phyloP scores from a whole-genome alignment of 1,284 basidiomycete species.

The Hymenochaete sp. region DNA sequence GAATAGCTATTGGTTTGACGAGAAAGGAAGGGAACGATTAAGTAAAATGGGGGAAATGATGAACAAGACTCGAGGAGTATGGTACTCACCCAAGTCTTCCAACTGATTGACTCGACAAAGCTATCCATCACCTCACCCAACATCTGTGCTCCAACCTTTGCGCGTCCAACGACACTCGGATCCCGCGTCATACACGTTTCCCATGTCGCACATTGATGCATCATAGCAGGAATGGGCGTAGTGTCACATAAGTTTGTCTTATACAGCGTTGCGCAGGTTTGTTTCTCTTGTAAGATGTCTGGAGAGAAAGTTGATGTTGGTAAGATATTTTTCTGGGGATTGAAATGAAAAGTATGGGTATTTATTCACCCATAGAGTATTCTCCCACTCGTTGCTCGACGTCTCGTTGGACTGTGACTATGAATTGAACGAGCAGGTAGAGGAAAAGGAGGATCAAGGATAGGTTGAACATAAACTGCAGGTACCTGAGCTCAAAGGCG shows the following conservation, averaged over 20 bases:
- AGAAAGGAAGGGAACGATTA: not conserved
- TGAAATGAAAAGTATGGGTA: not conserved
- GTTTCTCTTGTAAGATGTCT: slow-evolving; percentile 88
- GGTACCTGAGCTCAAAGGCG: slow-evolving; percentile 47
- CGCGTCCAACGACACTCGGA: slow-evolving; percentile 81
- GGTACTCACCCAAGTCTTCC: slow-evolving; percentile 78
- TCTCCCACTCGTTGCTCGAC: slow-evolving; percentile 84
- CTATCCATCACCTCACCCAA: slow-evolving; percentile 94
- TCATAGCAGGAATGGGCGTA: slow-evolving; percentile 76
- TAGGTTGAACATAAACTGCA: slow-evolving; percentile 94
- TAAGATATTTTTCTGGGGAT: slow-evolving; percentile 17
- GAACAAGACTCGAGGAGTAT: slow-evolving; percentile 12
- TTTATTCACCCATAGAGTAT: slow-evolving; percentile 71
- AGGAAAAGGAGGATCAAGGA: slow-evolving; percentile 78
- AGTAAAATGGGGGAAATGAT: not conserved
- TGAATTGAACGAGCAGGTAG: slow-evolving; percentile 78
- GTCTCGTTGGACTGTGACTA: slow-evolving; percentile 84
- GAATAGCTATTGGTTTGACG: slow-evolving; percentile 48
- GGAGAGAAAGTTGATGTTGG: slow-evolving; percentile 2
- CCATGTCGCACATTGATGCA: slow-evolving; percentile 78
- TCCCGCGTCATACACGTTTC: slow-evolving; percentile 95
- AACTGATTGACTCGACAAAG: slow-evolving; percentile 94
- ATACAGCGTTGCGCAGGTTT: slow-evolving; percentile 72
- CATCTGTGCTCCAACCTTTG: slow-evolving; percentile 86
- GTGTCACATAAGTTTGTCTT: slow-evolving; percentile 77